Evolutionary conservation across 2,329 filamentous ascomycete species (phyloP), one percentile per base, ranked within the genome.

Genomic region (Aureobasidium sp.): DNA sequence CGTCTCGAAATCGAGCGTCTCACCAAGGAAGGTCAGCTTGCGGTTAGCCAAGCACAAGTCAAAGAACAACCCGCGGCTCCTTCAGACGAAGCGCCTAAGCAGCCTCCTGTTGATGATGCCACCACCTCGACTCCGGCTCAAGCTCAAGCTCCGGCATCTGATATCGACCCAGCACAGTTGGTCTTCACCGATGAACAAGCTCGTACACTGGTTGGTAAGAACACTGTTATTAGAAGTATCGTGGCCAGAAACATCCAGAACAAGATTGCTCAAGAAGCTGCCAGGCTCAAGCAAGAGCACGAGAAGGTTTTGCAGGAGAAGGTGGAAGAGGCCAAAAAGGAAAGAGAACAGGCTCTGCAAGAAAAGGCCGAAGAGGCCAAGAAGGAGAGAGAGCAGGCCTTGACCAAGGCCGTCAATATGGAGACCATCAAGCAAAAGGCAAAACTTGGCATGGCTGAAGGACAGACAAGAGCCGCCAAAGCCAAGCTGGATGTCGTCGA

Each of bases 401-500:
- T 62, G 11, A 45, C 69, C 16, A 66, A 66, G 27, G 68, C 66
- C 13, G 68, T 70, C 55, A 70, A 62, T 29, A 62, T 64, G 63
- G 63, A 66, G 30, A 64, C 61, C 27, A 63, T 61, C 36, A 77
- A 79, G 59, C 82, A 86, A 64, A 81, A 88, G 72, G 87, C 86
- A 3, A 66, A 66, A 54, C 61, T 66, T 34, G 63, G 64, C 37
- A 66, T 66, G 64, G 72, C 84, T 83, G 59, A 84, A 84, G 2
- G 78, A 90, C 53, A 89, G 88, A 66, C 80, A 93, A 65, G 93
- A 91, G 71, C 78, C 9, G 84, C 86, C 0, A 80, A 81, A 55
- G 89, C 87, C 5, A 95, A 94, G 76, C 76, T 95, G 36, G 82
- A 83, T 1, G 84, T 94, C 1, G 89, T 97, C 3, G 83, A 91